phyloP scores from a whole-genome alignment of 2,329 filamentous ascomycete species.

The Colletotrichum echinochloae region DNA sequence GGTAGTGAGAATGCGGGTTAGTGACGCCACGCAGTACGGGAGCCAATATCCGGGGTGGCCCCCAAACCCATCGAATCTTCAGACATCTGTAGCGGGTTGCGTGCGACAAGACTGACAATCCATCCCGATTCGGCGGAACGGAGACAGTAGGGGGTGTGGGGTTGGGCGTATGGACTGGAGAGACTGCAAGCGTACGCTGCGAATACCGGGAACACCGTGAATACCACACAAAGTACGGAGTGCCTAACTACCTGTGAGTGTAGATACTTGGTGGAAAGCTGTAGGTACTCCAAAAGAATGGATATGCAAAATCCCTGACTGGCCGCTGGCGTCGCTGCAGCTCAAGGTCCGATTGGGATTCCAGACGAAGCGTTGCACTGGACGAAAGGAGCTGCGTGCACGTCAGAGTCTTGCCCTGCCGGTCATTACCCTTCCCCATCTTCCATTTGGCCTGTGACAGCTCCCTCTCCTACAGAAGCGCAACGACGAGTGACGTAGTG shows the following conservation, averaged over 20 bases:
- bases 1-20: neutral
- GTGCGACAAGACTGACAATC: constrained; percentile 26
- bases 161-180: neutral
- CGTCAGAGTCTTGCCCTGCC: constrained; percentile 3
- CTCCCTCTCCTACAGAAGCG: neutral
- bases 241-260: no score
- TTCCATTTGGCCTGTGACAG: constrained; percentile 37
- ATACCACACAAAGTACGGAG: neutral
- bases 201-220: no score
- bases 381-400: constrained; percentile 29
- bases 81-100: constrained; percentile 38
- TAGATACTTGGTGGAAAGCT: no score
- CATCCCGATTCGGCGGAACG: constrained; percentile 42
- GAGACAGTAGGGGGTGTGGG: constrained; percentile 12
- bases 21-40: constrained; percentile 1
- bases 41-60: constrained; percentile 23
- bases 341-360: neutral
- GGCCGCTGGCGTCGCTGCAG: neutral
- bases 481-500: constrained; percentile 24
- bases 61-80: constrained; percentile 39
- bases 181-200: constrained; percentile 32
- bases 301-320: neutral
- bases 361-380: constrained; percentile 17
- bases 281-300: no score
- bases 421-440: neutral